phyloP scores from a whole-genome alignment of 805 yeast species.

The Saccharomycopsis vini region DNA sequence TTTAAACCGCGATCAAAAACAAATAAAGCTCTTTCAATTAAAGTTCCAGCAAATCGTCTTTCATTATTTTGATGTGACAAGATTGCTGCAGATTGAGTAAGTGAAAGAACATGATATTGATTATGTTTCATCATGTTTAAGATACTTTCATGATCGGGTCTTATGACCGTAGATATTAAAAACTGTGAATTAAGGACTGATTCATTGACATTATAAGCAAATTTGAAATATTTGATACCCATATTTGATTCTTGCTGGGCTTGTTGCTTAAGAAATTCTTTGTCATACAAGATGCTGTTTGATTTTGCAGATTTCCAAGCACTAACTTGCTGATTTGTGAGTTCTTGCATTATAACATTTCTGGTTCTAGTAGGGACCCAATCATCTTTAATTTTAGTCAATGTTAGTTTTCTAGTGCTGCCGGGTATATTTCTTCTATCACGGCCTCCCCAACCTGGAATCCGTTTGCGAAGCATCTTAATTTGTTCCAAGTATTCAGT shows the following conservation, averaged over 20 bases:
- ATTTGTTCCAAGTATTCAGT: conserved; percentile 63
- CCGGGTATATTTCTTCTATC: conserved; percentile 72
- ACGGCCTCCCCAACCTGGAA: conserved; percentile 79
- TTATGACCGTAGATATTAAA: conserved; percentile 54
- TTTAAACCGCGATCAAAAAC: conserved; percentile 70
- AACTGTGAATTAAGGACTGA: conserved; percentile 35
- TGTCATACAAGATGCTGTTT: conserved; percentile 36
- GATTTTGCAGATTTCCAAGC: conserved; percentile 21
- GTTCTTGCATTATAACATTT: conserved; percentile 51
- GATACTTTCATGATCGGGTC: conserved; percentile 74
- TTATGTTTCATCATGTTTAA: conserved; percentile 44
- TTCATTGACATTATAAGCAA: conserved; percentile 33
- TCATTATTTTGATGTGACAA: conserved; percentile 70
- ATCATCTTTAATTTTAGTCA: conserved; percentile 70
- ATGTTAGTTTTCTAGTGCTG: conserved; percentile 51
- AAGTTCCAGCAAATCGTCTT: conserved; percentile 60
- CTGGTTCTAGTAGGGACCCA: conserved; percentile 66
- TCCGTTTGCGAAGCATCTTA: conserved; percentile 39
- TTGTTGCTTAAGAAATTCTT: conserved; percentile 31
- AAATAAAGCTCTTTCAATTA: conserved; percentile 69
- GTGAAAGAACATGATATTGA: conserved; percentile 71
- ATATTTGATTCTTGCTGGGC: conserved; percentile 28
- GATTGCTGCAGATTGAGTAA: conserved; percentile 72
- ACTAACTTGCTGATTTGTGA: conserved; percentile 27
- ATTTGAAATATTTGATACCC: conserved; percentile 51